phyloP scores from a whole-genome alignment of 148 eudicot genomes.

The Amaranthus hypochondriacus region DNA sequence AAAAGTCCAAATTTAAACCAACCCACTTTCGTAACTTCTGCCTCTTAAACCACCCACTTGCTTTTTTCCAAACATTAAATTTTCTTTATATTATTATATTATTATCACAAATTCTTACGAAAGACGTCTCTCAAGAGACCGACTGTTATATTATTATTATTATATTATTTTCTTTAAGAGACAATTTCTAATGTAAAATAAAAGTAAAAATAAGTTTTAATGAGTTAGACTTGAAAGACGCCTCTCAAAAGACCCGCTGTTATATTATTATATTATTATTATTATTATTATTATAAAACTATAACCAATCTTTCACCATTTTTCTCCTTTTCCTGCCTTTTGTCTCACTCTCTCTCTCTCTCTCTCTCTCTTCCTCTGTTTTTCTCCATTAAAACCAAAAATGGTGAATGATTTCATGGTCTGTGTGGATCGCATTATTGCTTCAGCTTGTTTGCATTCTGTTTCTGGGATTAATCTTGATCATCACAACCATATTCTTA shows the following conservation, averaged over 20 bases:
- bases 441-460: conserved; percentile 40
- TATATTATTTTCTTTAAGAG: too few species aligned
- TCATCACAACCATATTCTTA: not conserved
- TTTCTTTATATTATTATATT: not conserved
- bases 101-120: too few species aligned
- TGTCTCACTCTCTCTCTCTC: not conserved
- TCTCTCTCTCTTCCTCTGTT: conserved; percentile 5
- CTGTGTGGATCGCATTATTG: conserved; percentile 53
- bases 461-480: conserved; percentile 10
- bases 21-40: conserved; percentile 30
- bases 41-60: conserved; percentile 32
- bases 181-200: too few species aligned
- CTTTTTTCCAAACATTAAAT: not conserved
- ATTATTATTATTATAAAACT: too few species aligned
- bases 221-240: too few species aligned
- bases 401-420: conserved; percentile 71
- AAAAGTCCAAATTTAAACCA: not conserved
- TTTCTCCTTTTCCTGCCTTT: not conserved
- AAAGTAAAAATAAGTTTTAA: too few species aligned
- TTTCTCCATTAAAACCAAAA: not conserved
- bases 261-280: too few species aligned
- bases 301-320: conserved; percentile 2
- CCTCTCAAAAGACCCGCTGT: too few species aligned
- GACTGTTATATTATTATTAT: too few species aligned
- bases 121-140: too few species aligned